Conservation (phyloP, 2,329 filamentous ascomycete species). For the Fusarium mexicanum region DNA sequence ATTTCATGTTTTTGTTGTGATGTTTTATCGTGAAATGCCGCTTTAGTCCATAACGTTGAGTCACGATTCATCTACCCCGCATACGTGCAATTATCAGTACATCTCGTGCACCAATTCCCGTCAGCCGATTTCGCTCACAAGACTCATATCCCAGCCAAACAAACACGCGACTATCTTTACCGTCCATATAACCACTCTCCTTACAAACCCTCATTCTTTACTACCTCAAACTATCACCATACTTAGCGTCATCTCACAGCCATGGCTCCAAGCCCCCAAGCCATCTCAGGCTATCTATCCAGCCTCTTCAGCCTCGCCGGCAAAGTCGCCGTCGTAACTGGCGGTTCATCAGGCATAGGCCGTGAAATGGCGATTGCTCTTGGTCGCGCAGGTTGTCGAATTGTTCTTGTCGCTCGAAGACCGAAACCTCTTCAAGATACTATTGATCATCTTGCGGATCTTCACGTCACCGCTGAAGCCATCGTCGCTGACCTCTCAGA, state of each 20-base stretch:
- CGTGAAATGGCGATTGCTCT: slow-evolving; percentile 46
- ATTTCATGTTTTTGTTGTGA: not conserved
- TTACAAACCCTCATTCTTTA: not conserved
- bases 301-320: slow-evolving; percentile 46
- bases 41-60: slow-evolving; percentile 2
- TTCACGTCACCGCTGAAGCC: slow-evolving; percentile 40
- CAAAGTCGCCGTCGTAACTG: slow-evolving; percentile 45
- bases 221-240: not conserved
- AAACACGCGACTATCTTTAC: not conserved
- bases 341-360: slow-evolving; percentile 50
- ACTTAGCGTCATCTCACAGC: not conserved
- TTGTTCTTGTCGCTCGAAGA: slow-evolving; percentile 46
- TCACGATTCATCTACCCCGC: slow-evolving; percentile 23
- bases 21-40: not conserved
- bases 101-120: slow-evolving; percentile 14
- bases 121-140: slow-evolving; percentile 28
- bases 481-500: slow-evolving; percentile 34
- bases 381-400: slow-evolving; percentile 43
- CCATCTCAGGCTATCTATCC: slow-evolving; percentile 39
- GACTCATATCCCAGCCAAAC: slow-evolving; percentile 6
- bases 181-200: not conserved
- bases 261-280: slow-evolving; percentile 21
- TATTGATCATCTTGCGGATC: slow-evolving; percentile 35
- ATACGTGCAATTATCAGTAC: slow-evolving; percentile 6
- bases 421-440: slow-evolving; percentile 38